These are phyloP conservation scores for Hypericum perforatum DNA, from an alignment of 345 rosid species.

Conservation along the genomic window DNA sequence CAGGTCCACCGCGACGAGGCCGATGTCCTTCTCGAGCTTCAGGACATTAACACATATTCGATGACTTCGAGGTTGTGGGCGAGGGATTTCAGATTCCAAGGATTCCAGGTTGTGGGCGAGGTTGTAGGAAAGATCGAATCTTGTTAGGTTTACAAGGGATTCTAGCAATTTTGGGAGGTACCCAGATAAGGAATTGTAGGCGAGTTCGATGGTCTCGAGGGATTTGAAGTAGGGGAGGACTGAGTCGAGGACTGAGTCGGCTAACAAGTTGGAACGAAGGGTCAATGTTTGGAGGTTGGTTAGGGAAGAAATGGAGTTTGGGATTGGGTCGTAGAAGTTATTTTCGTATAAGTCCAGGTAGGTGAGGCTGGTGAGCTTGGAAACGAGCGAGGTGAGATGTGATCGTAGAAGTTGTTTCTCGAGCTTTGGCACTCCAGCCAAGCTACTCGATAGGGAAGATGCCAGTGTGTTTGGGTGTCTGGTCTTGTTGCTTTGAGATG, in stretches of 20 bases:
- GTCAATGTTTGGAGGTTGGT: slow-evolving; percentile 34
- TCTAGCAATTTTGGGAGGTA: slow-evolving; percentile 35
- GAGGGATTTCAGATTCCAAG: no score
- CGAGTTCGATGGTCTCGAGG: slow-evolving; percentile 46
- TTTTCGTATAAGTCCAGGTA: slow-evolving; percentile 67
- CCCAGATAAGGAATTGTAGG: slow-evolving; percentile 59
- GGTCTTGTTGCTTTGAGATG: no score
- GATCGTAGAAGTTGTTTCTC: no score
- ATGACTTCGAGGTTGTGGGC: slow-evolving; percentile 63
- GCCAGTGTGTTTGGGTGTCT: no score
- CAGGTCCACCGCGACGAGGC: slow-evolving; percentile 68
- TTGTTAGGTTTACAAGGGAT: slow-evolving; percentile 30
- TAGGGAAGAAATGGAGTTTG: slow-evolving; percentile 54
- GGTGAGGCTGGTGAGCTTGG: slow-evolving; percentile 40
- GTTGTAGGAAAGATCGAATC: slow-evolving; percentile 77
- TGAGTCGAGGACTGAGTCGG: slow-evolving; percentile 45
- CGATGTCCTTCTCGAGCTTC: slow-evolving; percentile 30
- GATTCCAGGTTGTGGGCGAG: slow-evolving; percentile 41
- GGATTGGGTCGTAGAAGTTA: slow-evolving; percentile 51
- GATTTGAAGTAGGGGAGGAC: slow-evolving; percentile 32
- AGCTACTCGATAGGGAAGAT: no score
- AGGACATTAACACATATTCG: slow-evolving; percentile 47
- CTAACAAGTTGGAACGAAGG: slow-evolving; percentile 67
- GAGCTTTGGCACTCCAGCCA: no score
- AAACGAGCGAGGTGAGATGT: slow-evolving; percentile 59